These are phyloP conservation scores for Dentiscutata heterogama DNA, from an alignment of 371 early-diverging fungal species.

Conservation along the genomic window DNA sequence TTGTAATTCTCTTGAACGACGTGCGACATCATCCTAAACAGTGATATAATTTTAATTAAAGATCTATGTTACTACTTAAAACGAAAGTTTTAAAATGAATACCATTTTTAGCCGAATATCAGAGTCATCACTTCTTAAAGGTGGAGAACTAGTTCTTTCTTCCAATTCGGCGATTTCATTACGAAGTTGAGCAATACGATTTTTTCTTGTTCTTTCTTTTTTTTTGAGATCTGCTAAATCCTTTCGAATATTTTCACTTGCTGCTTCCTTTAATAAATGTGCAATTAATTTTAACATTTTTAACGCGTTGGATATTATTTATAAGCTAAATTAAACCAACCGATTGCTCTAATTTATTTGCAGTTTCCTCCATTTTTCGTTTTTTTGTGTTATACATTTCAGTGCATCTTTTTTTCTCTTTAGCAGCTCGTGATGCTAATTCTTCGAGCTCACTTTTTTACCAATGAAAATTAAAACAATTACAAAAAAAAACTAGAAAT, in stretches of 20 bases:
- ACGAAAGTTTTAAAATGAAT: background rate
- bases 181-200: constrained; percentile 57
- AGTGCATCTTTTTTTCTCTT: background rate
- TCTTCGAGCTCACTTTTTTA: constrained; percentile 15
- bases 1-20: background rate
- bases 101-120: constrained; percentile 57
- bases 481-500: background rate
- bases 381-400: background rate
- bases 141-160: constrained; percentile 51
- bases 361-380: background rate
- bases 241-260: constrained; percentile 39
- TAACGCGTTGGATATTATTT: too few species aligned
- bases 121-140: constrained; percentile 52
- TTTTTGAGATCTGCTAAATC: constrained; percentile 53
- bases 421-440: background rate
- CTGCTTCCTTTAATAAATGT: constrained; percentile 44
- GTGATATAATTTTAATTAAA: constrained; percentile 37
- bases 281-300: too few species aligned
- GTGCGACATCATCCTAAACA: constrained; percentile 12
- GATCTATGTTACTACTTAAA: background rate
- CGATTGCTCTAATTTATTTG: background rate
- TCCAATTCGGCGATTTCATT: constrained; percentile 61
- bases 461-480: background rate
- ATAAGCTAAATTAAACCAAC: background rate
- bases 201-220: constrained; percentile 54